Conservation (phyloP, 1,284 basidiomycete genomes). For the Sanguinoderma infundibulare region DNA sequence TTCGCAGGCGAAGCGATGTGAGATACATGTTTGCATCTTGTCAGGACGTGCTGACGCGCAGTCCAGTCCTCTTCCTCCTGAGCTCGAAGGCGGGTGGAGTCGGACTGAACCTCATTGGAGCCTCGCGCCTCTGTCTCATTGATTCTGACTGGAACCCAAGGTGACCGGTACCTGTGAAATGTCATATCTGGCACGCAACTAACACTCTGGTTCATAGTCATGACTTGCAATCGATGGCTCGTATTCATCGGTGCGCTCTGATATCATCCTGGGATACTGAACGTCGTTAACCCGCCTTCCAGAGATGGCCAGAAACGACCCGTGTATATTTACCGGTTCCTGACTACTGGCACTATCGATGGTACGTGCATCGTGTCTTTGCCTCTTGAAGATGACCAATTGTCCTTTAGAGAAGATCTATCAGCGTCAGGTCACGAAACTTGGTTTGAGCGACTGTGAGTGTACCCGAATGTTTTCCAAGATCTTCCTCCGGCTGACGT, state of each 20-base stretch:
- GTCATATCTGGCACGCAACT: not conserved
- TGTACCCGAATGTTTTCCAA: conserved; percentile 17
- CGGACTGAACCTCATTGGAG: conserved; percentile 92
- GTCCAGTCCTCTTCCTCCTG: conserved; percentile 87
- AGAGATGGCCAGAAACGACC: conserved; percentile 95
- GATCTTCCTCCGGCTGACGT: not conserved
- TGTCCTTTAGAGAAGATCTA: conserved; percentile 74
- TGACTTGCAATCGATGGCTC: conserved; percentile 97
- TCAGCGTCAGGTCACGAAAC: conserved; percentile 95
- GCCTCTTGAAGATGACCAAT: not conserved
- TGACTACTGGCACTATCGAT: conserved; percentile 83
- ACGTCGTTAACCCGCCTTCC: conserved; percentile 13
- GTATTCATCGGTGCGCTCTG: conserved; percentile 83
- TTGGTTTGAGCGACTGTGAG: conserved; percentile 87
- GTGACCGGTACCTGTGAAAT: conserved; percentile 39
- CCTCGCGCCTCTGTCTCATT: conserved; percentile 81
- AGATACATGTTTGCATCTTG: conserved; percentile 25
- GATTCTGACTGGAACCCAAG: conserved; percentile 98
- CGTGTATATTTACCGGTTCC: conserved; percentile 92
- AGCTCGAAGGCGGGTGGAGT: conserved; percentile 97
- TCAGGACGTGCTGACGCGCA: not conserved
- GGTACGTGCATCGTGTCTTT: conserved; percentile 43
- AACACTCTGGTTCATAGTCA: conserved; percentile 52
- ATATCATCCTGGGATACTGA: not conserved
- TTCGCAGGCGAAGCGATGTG: conserved; percentile 72